Conservation (phyloP, 805 yeast species). For the Ogataea methanolica region DNA sequence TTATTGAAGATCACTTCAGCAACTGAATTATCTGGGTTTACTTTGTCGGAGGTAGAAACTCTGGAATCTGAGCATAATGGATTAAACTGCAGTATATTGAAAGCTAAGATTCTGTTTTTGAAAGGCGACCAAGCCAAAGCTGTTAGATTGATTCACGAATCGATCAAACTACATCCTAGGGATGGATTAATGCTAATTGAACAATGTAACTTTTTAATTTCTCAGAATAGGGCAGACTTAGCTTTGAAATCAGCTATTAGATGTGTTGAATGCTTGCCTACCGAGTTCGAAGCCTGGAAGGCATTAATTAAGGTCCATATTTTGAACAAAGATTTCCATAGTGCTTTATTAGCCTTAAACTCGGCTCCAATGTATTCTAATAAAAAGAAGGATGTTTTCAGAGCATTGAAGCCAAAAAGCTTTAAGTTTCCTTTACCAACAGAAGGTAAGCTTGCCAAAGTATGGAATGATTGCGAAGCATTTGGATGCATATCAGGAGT, state of each 20-base stretch:
- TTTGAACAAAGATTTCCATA: constrained; percentile 45
- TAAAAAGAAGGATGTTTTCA: constrained; percentile 40
- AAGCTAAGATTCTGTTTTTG: constrained; percentile 36
- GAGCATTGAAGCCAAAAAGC: constrained; percentile 39
- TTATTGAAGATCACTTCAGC: constrained; percentile 37
- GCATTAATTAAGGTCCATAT: constrained; percentile 57
- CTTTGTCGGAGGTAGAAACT: constrained; percentile 36
- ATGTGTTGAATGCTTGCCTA: constrained; percentile 65
- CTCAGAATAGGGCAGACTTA: constrained; percentile 45
- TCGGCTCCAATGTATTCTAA: constrained; percentile 66
- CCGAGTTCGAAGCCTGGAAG: constrained; percentile 74
- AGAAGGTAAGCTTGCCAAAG: constrained; percentile 46
- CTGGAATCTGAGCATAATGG: constrained; percentile 10
- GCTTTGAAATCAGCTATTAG: constrained; percentile 58
- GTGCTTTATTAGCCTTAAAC: constrained; percentile 65
- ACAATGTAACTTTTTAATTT: constrained; percentile 60
- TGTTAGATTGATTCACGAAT: constrained; percentile 37
- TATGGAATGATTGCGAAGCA: constrained; percentile 39
- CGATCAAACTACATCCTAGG: constrained; percentile 41
- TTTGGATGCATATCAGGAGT: constrained; percentile 31
- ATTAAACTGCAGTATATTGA: constrained; percentile 30
- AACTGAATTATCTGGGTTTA: constrained; percentile 33
- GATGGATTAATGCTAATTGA: constrained; percentile 53
- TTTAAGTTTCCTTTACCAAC: constrained; percentile 46
- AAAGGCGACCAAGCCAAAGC: constrained; percentile 46